Conservation (phyloP, 2,329 filamentous ascomycete genomes). For the Pseudogymnoascus pannorum region DNA sequence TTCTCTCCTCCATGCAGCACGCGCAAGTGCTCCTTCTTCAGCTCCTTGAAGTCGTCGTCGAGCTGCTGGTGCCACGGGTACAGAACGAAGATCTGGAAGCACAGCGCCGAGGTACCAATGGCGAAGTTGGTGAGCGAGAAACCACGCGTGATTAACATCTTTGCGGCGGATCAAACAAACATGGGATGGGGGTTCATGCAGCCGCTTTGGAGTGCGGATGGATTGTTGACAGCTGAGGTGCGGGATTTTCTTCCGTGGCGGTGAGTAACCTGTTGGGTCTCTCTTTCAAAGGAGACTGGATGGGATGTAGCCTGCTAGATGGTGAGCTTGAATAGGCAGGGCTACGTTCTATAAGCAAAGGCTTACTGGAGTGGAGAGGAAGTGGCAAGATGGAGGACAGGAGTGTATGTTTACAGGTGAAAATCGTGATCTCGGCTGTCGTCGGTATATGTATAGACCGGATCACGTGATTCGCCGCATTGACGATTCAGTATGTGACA, state of each 20-base stretch:
- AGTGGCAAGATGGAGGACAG: neutral
- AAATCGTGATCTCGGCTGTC: constrained; percentile 1
- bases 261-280: neutral
- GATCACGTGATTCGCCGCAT: neutral
- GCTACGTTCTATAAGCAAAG: neutral
- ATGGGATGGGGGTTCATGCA: neutral
- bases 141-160: constrained; percentile 40
- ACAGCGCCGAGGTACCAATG: constrained; percentile 43
- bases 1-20: neutral
- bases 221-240: neutral
- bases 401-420: neutral
- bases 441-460: neutral
- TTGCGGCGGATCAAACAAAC: constrained; percentile 2
- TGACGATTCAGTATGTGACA: neutral
- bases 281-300: neutral
- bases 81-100: constrained; percentile 48
- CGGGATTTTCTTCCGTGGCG: neutral
- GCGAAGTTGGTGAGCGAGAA: constrained; percentile 48
- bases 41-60: constrained; percentile 41
- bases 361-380: constrained; percentile 2
- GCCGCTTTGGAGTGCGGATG: constrained; percentile 1
- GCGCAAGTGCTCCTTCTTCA: constrained; percentile 39
- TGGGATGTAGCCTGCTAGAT: neutral
- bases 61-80: constrained; percentile 49
- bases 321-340: neutral